phyloP scores from a whole-genome alignment of 1,284 basidiomycete species.

The Tetrapyrgos nigripes region DNA sequence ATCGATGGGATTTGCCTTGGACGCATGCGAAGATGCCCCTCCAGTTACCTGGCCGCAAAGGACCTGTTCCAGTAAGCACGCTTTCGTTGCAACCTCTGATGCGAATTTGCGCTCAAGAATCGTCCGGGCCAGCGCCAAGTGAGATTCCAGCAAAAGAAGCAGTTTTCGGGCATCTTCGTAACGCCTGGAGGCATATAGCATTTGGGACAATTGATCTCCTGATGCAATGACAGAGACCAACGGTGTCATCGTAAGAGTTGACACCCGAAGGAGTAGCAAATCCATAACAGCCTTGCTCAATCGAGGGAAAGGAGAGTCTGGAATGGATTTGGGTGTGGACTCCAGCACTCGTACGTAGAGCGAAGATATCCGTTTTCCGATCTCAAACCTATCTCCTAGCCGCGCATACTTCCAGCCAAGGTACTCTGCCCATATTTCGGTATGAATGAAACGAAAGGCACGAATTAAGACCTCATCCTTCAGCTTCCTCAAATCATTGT shows the following conservation, averaged over 20 bases:
- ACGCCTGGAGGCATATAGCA: slow-evolving; percentile 67
- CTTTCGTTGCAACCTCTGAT: slow-evolving; percentile 46
- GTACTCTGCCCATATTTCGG: slow-evolving; percentile 87
- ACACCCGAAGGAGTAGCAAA: slow-evolving; percentile 71
- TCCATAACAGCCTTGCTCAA: slow-evolving; percentile 71
- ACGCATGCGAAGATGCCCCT: slow-evolving; percentile 49
- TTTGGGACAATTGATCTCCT: slow-evolving; percentile 63
- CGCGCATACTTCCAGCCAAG: slow-evolving; percentile 83
- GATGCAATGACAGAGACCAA: slow-evolving; percentile 72
- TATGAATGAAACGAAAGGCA: slow-evolving; percentile 78
- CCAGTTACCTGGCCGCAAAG: slow-evolving; percentile 67
- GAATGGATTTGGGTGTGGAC: slow-evolving; percentile 60
- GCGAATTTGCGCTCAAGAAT: slow-evolving; percentile 69
- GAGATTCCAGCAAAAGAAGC: slow-evolving; percentile 71
- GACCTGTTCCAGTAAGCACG: slow-evolving; percentile 76
- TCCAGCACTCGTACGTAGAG: slow-evolving; percentile 74
- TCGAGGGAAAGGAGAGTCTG: slow-evolving; percentile 59
- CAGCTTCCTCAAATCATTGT: slow-evolving; percentile 65
- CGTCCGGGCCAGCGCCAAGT: slow-evolving; percentile 65
- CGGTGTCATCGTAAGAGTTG: slow-evolving; percentile 78
- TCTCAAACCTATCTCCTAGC: slow-evolving; percentile 82
- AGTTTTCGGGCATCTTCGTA: slow-evolving; percentile 72
- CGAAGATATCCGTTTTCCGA: slow-evolving; percentile 69
- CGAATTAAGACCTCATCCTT: slow-evolving; percentile 86
- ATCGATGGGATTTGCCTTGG: slow-evolving; percentile 72